Base-by-base conservation (phyloP, 176 grass and related monocot species). In the Bothriochloa decipiens region DNA sequence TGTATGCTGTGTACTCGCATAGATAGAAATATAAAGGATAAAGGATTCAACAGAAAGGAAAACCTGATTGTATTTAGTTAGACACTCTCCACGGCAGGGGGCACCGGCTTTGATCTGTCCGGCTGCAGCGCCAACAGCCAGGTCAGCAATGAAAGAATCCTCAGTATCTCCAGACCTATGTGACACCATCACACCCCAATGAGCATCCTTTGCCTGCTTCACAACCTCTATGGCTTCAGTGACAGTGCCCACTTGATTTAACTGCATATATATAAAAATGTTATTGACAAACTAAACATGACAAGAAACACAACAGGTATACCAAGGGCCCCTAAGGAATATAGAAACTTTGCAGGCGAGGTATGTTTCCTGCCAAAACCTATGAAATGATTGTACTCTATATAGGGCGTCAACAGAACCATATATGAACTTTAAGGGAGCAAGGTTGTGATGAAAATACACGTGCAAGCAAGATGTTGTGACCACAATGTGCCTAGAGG, bases 51-150 rank as follows among this genome's bases (percentile, higher is more conserved):
- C 22, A 66, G 65, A 81, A 55, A 87, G 41, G 66, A 84, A 64
- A 79, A 96, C 97, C 93, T 99, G 91, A 82, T 99, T 99, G 79
- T 99, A 99, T 73, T 96, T 99, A 50, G 93, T 86, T 62, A 96
- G 84, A 29, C 83, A 94, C 39, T 99, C 96, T 65, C 93, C 97
- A 36, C 86, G 91, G 82, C 86, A 94, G 57, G 93, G 97, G 28
- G 93, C 93, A 68, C 97, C 97, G 28, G 97, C 89, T 96, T 99
- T 99, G 49, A 99, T 87, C 76, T 96, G 97, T 65, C 90, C 97
- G 20, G 84, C 84, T 50, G 85, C 81, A 87, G 94, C 72, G 39
- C 97, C 97, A 89, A 96, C 93, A 72, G 86, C 93, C 75, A 99
- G 79, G 77, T 99, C 89, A 79, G 97, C 84, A 32, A 99, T 91